Conservation (phyloP, 2,329 filamentous ascomycete species). For the Cladosporium sp. region DNA sequence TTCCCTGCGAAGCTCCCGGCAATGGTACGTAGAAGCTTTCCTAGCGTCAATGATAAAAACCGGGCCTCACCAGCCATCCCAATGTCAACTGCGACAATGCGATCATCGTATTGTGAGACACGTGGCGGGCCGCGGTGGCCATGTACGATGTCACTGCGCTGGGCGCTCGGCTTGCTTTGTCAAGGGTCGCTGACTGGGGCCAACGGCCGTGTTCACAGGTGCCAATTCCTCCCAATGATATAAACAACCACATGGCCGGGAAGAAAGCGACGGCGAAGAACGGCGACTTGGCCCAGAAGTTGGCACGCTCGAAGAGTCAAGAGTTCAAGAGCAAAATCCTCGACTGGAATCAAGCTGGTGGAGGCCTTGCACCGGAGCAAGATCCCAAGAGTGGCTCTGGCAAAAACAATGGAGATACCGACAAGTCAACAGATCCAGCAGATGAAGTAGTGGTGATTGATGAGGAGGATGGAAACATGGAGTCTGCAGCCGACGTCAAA, state of each 20-base stretch:
- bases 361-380: constrained; percentile 24
- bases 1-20: constrained; percentile 1
- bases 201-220: constrained; percentile 19
- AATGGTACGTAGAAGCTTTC: constrained; percentile 11
- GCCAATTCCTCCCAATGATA: constrained; percentile 26
- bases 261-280: constrained; percentile 29
- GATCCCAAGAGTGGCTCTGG: constrained; percentile 22
- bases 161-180: constrained; percentile 22
- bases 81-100: constrained; percentile 11
- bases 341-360: constrained; percentile 29
- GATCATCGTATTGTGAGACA: constrained; percentile 10
- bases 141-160: constrained; percentile 24
- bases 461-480: constrained; percentile 13
- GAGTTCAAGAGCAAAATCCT: constrained; percentile 30
- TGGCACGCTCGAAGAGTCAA: constrained; percentile 28
- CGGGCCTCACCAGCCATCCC: constrained; percentile 7
- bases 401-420: neutral
- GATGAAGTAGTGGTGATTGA: constrained; percentile 23
- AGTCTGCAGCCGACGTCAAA: constrained; percentile 8
- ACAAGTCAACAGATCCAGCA: neutral
- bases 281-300: constrained; percentile 23
- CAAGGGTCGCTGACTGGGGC: constrained; percentile 25
- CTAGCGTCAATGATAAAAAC: constrained; percentile 7
- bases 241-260: constrained; percentile 14
- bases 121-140: constrained; percentile 9